Base-by-base conservation (phyloP, 2,329 filamentous ascomycete species). In the Verticillium longisporum region DNA sequence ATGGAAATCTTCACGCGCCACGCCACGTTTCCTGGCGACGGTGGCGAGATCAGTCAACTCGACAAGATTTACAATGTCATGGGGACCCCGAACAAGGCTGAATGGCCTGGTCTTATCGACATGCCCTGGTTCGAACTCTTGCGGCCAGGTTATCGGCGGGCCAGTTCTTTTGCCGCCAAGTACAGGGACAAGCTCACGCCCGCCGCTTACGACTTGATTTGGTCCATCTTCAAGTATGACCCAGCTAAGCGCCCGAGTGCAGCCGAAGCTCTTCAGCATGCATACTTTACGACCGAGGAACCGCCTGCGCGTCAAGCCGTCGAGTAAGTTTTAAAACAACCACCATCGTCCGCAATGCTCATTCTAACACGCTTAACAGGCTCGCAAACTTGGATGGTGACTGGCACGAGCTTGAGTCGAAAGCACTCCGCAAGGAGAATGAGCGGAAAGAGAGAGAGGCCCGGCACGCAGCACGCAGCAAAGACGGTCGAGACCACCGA, bases 361-460 rank as follows among this genome's bases (percentile, higher is more conserved):
- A 32, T 55, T 18, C 54, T 34, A 32, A 55, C 26, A 14, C 5
- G 33, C 6, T 7, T 33, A 15, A 3, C 13, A 45, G 26, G 56
- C 34, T 36, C 64, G 54, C 73, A 78, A 69, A 79, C 70, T 66
- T 99, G 34, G 86, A 95, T 68, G 95, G 95, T 26, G 95, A 99
- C 69, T 99, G 95, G 95, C 95, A 99, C 72, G 95, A 99, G 72
- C 97, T 98, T 69, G 95, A 99, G 77, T 96, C 92, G 61, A 99
- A 99, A 77, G 93, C 92, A 15, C 81, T 97, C 32, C 84, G 95
- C 36, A 95, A 95, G 67, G 93, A 97, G 73, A 94, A 92, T 68
- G 91, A 95, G 73, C 85, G 85, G 60, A 81, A 80, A 63, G 82
- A 85, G 33, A 78, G 80, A 61, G 83, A 85, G 60, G 81, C 80